Percentiles rank a stretch among this genome's conserved stretches.
phyloP scores from a whole-genome alignment of 345 rosid genomes.

The Orychophragmus violaceus region DNA sequence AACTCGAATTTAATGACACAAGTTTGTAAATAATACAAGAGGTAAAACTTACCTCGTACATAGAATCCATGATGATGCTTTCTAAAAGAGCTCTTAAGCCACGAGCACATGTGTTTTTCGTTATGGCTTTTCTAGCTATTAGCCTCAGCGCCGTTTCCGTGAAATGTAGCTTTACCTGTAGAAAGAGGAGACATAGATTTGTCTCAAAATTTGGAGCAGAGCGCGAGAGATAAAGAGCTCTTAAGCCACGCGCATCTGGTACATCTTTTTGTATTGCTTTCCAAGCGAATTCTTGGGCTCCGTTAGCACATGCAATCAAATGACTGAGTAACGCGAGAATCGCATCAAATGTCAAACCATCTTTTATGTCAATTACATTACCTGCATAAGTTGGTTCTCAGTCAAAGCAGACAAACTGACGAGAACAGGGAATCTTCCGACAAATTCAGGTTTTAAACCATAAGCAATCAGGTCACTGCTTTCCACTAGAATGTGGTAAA shows the following conservation, averaged over 20 bases:
- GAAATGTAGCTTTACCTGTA: conserved; percentile 83
- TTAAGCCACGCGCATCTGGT: conserved; percentile 86
- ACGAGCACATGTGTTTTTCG: conserved; percentile 86
- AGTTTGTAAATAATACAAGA: not conserved
- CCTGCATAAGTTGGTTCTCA: conserved; percentile 96
- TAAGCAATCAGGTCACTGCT: conserved; percentile 88
- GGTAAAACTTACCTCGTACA: conserved; percentile 71
- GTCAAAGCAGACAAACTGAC: conserved; percentile 91
- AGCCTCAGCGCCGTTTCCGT: conserved; percentile 63
- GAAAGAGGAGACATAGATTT: not conserved
- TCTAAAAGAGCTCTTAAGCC: conserved; percentile 83
- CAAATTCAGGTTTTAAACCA: conserved; percentile 97
- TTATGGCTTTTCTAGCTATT: conserved; percentile 79
- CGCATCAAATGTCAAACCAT: not conserved
- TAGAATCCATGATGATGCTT: conserved; percentile 86
- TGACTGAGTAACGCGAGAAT: not conserved
- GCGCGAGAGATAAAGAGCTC: not conserved
- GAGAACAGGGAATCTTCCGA: conserved; percentile 93
- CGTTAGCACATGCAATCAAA: conserved; percentile 59
- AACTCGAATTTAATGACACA: not conserved
- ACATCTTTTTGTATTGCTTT: conserved; percentile 92
- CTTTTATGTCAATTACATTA: conserved; percentile 3
- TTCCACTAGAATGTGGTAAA: too few relatives aligned
- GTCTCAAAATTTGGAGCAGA: not conserved
- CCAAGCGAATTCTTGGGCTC: conserved; percentile 96